phyloP scores from a whole-genome alignment of 192 early-diverging fungal genomes.

The Coemansia guatemalensis region DNA sequence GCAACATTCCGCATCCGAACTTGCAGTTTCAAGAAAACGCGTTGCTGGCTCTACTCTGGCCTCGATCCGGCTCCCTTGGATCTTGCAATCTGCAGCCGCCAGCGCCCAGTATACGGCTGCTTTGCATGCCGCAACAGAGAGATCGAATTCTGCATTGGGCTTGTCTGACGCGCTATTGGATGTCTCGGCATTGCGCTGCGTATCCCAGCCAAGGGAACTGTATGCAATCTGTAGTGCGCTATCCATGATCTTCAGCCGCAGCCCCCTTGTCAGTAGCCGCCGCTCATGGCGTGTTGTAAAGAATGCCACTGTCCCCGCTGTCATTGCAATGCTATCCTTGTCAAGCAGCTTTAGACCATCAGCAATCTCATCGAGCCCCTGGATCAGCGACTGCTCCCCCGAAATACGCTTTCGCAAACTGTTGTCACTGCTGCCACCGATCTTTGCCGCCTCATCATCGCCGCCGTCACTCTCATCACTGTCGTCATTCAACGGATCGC shows the following conservation, averaged over 20 bases:
- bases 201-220: conserved; percentile 16
- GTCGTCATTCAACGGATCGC: conserved; percentile 15
- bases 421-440: not conserved
- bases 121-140: conserved; percentile 19
- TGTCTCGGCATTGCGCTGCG: not conserved
- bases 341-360: not conserved
- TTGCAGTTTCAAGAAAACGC: conserved; percentile 30
- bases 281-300: conserved; percentile 16
- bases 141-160: not conserved
- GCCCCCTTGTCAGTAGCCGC: conserved; percentile 10
- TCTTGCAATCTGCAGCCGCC: conserved; percentile 48
- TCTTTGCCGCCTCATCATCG: not conserved
- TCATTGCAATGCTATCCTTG: not conserved
- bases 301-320: conserved; percentile 12
- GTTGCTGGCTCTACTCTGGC: conserved; percentile 26
- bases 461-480: conserved; percentile 12
- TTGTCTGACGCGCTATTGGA: not conserved
- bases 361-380: conserved; percentile 23
- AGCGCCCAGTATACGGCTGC: conserved; percentile 60
- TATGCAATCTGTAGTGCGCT: conserved; percentile 18
- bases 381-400: conserved; percentile 15
- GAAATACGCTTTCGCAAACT: not conserved
- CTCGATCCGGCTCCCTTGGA: conserved; percentile 45
- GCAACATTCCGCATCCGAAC: conserved; percentile 19
- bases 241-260: conserved; percentile 21